Base-by-base conservation (phyloP, 768 basidiomycete genomes). In the Fomitopsis serialis region DNA sequence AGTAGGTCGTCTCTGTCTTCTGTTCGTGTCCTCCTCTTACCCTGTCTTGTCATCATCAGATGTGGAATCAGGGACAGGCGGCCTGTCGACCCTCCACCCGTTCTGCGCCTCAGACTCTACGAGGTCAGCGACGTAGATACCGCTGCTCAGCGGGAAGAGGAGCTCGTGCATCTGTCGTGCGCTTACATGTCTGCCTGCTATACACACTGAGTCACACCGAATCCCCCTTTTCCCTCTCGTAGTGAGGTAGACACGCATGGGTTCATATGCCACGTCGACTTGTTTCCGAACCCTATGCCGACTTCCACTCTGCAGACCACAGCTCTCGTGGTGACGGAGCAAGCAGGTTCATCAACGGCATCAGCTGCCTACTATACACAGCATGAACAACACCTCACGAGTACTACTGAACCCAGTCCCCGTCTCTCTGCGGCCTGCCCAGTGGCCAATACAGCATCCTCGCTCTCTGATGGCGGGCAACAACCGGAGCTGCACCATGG, bases 211-310 rank as follows among this genome's bases (percentile, higher is more conserved):
- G 46, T n/a, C 15, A 37, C 24, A 44, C 58, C n/a, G n/a, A n/a
- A n/a, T n/a, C n/a, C 50, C n/a, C 32, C 22, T 15, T 17, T n/a
- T 40, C 45, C 2, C 48, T 11, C 24, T 35, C 17, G 17, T 27
- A 52, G 51, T 29, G 42, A 45, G 10, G 22, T 52, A 2, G n/a
- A 44, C 9, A 37, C 44, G 0, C 44, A 81, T 27, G 89, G 89
- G 1, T 73, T 89, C 12, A 65, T 92, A 15, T 91, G 89, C 67
- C 86, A 84, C 2, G 84, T 87, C 32, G 89, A 91, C 67, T 72
- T 92, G 15, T 87, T 88, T 56, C 84, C 83, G 3, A 78, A 86
- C 2, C 61, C 60, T 2, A 8, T 2, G 9, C 29, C 36, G 1
- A 8, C 15, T 40, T 19, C 5, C 6, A 4, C 37, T n/a, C 6